Evolutionary conservation across 2,329 filamentous ascomycete genomes (phyloP), one percentile per base, ranked within the genome.

Genomic region (Aspergillus awamori): DNA sequence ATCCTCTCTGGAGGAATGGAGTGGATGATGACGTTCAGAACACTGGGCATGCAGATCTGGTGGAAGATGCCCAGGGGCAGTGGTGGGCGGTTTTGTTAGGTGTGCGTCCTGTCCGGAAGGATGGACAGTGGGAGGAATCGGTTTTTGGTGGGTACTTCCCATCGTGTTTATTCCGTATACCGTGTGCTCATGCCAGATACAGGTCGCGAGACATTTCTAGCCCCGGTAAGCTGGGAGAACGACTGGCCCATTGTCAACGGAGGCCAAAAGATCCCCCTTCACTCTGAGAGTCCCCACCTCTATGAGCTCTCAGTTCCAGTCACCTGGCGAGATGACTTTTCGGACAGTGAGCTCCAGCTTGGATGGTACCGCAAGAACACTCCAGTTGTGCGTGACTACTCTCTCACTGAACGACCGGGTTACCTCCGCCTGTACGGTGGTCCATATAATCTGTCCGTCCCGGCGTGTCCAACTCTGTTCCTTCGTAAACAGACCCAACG

Each of bases 1-100:
- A 86, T 58, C 79, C 86, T 49, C 79, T 89, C 45, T 74, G 88
- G 49, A 84, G 76, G 3, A 83, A 83, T 57, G 80, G 80, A 0
- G 71, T 77, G 0, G 72, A 79, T 4, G 81, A 83, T 47, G 80
- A 81, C 57, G 76, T 86, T 10, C 79, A 84, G 66, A 77, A 82
- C 54, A 83, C 81, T 0, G 82, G 82, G 0, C 82, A 84, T 68
- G 78, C 77, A 3, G 82, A 84, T 64, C 64, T 84, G 2, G 79
- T 84, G 6, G 77, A 82, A 60, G 81, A 81, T 43, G 70, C 62
- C 0, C 47, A 73, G 7, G 82, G 82, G 0, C 70, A 76, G 8
- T 84, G 82, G 80, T 84, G 81, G 76, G 77, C 77, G 1, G 80
- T 83, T 3, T 72, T 82, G 38, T 70, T 84, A 3, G 81, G 78